phyloP scores from a whole-genome alignment of 2,329 filamentous ascomycete genomes.

The Lasiodiplodia citricola region DNA sequence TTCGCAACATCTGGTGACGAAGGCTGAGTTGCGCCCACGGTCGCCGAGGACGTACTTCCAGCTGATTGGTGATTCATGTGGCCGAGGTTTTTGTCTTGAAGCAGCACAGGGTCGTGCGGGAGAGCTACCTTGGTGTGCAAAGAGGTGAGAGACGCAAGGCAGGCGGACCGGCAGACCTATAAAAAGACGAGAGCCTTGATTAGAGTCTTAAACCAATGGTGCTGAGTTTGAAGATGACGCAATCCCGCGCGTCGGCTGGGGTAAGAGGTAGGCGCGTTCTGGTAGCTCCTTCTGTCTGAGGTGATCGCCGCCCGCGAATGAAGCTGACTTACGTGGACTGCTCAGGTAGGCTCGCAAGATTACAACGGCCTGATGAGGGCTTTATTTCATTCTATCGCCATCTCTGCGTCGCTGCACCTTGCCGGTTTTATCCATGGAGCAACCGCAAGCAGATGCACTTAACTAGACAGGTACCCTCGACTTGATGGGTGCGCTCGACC shows the following conservation, averaged over 20 bases:
- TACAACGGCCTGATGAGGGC: not conserved
- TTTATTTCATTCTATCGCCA: not conserved
- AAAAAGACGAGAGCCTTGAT: no score
- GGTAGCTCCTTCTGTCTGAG: not conserved
- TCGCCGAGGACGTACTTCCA: not conserved
- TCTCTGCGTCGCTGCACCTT: no score
- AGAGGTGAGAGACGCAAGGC: not conserved
- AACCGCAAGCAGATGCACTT: no score
- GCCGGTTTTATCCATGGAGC: no score
- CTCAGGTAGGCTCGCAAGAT: not conserved
- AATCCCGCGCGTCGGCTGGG: not conserved
- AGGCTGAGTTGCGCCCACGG: not conserved
- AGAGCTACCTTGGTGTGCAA: not conserved
- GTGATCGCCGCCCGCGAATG: not conserved
- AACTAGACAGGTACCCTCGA: no score
- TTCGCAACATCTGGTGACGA: not conserved
- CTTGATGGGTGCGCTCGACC: no score
- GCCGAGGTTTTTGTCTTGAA: not conserved
- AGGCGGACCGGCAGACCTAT: not conserved
- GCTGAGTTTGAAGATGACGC: not conserved
- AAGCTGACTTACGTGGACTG: not conserved
- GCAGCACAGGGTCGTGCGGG: not conserved
- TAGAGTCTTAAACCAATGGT: not conserved
- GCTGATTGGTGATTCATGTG: not conserved
- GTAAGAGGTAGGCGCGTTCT: not conserved